Evolutionary conservation across 2,329 filamentous ascomycete species (phyloP), one percentile per base, ranked within the genome.

Genomic region (Didymella pomorum): DNA sequence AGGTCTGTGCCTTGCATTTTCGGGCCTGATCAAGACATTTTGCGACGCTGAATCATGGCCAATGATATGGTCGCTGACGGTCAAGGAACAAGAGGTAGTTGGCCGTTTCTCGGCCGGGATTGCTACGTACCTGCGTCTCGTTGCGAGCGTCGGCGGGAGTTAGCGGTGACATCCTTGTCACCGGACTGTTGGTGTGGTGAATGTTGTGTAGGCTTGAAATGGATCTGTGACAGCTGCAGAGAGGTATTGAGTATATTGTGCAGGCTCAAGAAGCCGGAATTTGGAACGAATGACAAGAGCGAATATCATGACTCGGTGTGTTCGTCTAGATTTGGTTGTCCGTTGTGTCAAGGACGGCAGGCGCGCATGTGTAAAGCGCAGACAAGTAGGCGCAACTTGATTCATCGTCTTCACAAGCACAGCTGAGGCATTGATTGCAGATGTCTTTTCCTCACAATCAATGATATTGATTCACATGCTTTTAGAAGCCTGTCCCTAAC

Each of bases 81-180:
- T 20, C 35, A 18, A 20, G 16, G 35, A 39, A 8, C 20, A 20
- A 6, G 35, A 20, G 20, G 35, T 18, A 20, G n/a, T 3, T 23
- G 14, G 37, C 37, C 37, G 37, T 37, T 35, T 58, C 43, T 59
- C 50, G 49, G 55, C 52, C 46, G 52, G 41, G 41, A 23, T n/a
- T 33, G 43, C 42, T 52, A 62, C 56, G 60, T 63, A 63, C 60
- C 53, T 63, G 53, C 60, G 41, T 58, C 56, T 58, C 33, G 41
- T 43, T 52, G 31, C 52, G 37, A 46, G 47, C 31, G 5, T 23
- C 9, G 28, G 49, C 16, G 14, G 11, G 4, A 23, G 7, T 31
- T 52, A 49, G 44, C 31, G 29, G 16, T 10, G 20, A 25, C 5
- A 44, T 52, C 43, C 37, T 28, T 43, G 53, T 43, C 43, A 16